Base-by-base conservation (phyloP, 2,329 filamentous ascomycete genomes). In the Pseudonectria foliicola region DNA sequence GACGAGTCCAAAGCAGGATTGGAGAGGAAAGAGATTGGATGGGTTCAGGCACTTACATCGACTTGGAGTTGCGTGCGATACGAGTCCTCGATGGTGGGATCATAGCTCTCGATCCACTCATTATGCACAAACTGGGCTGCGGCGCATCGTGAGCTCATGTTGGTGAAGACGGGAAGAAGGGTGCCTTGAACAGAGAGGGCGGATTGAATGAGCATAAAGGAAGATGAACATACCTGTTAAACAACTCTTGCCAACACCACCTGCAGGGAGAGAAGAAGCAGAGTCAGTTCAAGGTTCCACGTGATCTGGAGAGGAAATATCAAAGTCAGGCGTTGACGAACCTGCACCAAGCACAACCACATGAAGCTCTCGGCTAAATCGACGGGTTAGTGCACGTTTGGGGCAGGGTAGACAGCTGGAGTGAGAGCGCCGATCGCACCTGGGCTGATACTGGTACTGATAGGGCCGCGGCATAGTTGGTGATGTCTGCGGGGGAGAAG, bases 181-280 rank as follows among this genome's bases (percentile, higher is more conserved):
- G n/a, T n/a, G n/a, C n/a, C n/a, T 40, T 27, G 34, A 35, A 31
- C 37, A 33, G 28, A 29, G 39, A 36, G 43, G 43, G 40, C 42
- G 37, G 29, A 41, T 37, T 16, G 21, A 38, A 33, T 34, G 25
- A 32, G 36, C 37, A 38, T 24, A 34, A 15, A 33, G 25, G 35
- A 31, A 30, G 31, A 33, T 31, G 32, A 40, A 59, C 68, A 59
- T 70, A 92, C 86, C 85, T 61, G 87, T 94, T 51, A 94, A 70
- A 70, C 87, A 93, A 61, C 86, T 93, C 66, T 94, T 94, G 43
- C 87, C 87, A 56, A 94, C 87, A 60, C 87, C 87, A 64, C 87
- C 84, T 87, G 29, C 3, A 60, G 35, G 46, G 35, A 39, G 28
- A 33, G 35, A 38, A 37, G 50, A 38, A 36, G 37, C 12, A 38